Evolutionary conservation across 2,329 filamentous ascomycete species (phyloP).

Genomic region (Colletotrichum theobromicola): DNA sequence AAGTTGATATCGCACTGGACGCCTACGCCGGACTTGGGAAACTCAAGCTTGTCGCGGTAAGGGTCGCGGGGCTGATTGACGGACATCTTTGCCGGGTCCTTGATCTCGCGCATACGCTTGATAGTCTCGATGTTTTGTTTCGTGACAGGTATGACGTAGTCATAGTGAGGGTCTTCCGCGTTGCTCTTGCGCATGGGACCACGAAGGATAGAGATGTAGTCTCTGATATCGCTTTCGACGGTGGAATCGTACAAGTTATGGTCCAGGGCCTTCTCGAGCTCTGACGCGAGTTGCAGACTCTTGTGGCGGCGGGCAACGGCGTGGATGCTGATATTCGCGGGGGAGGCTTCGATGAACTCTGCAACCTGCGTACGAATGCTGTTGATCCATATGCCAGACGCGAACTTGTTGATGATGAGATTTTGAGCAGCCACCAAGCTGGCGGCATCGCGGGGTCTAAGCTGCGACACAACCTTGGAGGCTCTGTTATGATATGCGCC

Average conservation of each 20-base stretch:
- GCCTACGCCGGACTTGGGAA: slow-evolving; percentile 77
- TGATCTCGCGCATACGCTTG: slow-evolving; percentile 47
- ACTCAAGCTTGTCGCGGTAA: slow-evolving; percentile 71
- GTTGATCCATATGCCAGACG: slow-evolving; percentile 55
- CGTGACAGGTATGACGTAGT: slow-evolving; percentile 43
- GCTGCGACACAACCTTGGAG: slow-evolving; percentile 30
- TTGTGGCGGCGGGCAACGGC: slow-evolving; percentile 56
- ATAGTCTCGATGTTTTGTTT: slow-evolving; percentile 38
- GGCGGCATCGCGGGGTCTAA: slow-evolving; percentile 24
- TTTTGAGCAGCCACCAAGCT: background rate
- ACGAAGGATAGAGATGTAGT: slow-evolving; percentile 58
- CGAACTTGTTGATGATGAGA: slow-evolving; percentile 48
- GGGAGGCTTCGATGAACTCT: slow-evolving; percentile 16
- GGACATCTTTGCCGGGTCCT: slow-evolving; percentile 54
- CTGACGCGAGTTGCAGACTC: slow-evolving; percentile 58
- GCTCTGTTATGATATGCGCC: slow-evolving; percentile 43
- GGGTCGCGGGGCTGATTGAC: slow-evolving; percentile 58
- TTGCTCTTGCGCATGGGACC: slow-evolving; percentile 32
- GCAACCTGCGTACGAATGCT: slow-evolving; percentile 40
- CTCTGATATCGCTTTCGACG: slow-evolving; percentile 38
- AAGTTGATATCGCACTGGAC: slow-evolving; percentile 95
- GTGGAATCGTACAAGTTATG: slow-evolving; percentile 49
- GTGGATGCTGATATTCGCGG: slow-evolving; percentile 36
- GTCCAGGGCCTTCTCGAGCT: slow-evolving; percentile 59
- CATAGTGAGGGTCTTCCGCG: slow-evolving; percentile 24